Evolutionary conservation across 192 early-diverging fungal species (phyloP).

Genomic region (Anaeromyces robustus): DNA sequence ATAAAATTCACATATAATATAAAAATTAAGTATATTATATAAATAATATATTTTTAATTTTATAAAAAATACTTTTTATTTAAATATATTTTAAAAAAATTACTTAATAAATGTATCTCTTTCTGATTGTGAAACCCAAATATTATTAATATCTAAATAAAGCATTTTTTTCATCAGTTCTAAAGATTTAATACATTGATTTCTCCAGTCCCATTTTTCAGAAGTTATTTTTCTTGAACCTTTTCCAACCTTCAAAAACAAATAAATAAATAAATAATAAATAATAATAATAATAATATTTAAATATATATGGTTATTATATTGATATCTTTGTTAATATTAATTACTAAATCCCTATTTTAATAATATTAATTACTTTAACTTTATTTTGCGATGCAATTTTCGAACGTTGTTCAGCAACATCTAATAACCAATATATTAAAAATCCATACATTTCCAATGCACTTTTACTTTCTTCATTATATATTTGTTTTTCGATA

Average conservation of each 20-base stretch:
- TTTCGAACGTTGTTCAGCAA: constrained; percentile 41
- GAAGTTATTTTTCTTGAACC: constrained; percentile 18
- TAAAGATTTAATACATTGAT: constrained; percentile 38
- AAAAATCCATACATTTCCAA: constrained; percentile 75
- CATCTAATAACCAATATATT: constrained; percentile 62
- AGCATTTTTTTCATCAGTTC: constrained; percentile 29
- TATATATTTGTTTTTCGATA: constrained; percentile 46
- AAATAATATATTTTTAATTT: too few relatives aligned
- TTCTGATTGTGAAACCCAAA: constrained; percentile 56
- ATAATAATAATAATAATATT: too few relatives aligned
- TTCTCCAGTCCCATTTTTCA: constrained; percentile 38
- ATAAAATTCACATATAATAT: too few relatives aligned
- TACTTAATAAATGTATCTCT: constrained; percentile 50
- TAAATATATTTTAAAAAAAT: not conserved
- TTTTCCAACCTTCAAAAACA: constrained; percentile 9
- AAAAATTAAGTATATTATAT: too few relatives aligned
- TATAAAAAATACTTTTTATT: too few relatives aligned
- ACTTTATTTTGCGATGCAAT: constrained; percentile 11
- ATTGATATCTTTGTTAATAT: too few relatives aligned
- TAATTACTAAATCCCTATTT: too few relatives aligned
- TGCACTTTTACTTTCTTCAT: constrained; percentile 39
- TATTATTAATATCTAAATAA: constrained; percentile 42
- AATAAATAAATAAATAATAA: not conserved
- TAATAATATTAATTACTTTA: constrained; percentile 10
- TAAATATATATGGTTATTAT: too few relatives aligned